Evolutionary conservation across 768 basidiomycete species (phyloP), one percentile per base, ranked within the genome.

Genomic region (Serpula lacrymans): DNA sequence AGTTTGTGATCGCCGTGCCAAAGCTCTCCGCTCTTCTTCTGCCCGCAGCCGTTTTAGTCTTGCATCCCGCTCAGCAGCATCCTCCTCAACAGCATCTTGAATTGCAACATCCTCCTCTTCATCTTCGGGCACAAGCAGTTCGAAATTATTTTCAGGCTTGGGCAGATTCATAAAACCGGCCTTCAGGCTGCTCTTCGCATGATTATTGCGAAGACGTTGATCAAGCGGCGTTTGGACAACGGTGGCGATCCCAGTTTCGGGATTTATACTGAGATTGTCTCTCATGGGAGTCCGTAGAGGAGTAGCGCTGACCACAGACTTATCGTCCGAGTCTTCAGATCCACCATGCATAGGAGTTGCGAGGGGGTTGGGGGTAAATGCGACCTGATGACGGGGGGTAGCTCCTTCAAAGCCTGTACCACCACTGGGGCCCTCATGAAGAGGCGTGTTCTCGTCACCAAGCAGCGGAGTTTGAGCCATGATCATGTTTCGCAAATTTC

Each of bases 371-470:
- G 96, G 96, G 0, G 96, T 99, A 48, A 94, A 92, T 0, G 89
- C 77, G 21, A 88, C 84, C 50, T 83, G 81, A 51, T 91, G 91
- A 16, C 79, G 83, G n/a, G 96, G 96, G 4, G 95, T 97, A 0
- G 93, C 95, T 32, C 93, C 77, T 59, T 93, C 93, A 57, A 91
- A 99, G 2, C 96, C 96, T 6, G 92, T 91, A 10, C 90, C 88
- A 11, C 81, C 84, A n/a, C 71, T 77, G 16, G 80, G 70, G 2
- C 72, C 71, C 6, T 68, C 63, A 57, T 94, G 95, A 34, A 98
- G 61, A 10, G 94, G 96, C 0, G 96, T 98, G 62, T 99, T 99
- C 65, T 98, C 95, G 35, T 98, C 91, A 3, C 96, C 96, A 10
- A 98, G 76, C 2, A 99, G 71, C 12, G 96, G 96, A 0, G 96